Evolutionary conservation across 1,284 basidiomycete species (phyloP), one percentile per base, ranked within the genome.

Genomic region (Cryptococcus floricola): DNA sequence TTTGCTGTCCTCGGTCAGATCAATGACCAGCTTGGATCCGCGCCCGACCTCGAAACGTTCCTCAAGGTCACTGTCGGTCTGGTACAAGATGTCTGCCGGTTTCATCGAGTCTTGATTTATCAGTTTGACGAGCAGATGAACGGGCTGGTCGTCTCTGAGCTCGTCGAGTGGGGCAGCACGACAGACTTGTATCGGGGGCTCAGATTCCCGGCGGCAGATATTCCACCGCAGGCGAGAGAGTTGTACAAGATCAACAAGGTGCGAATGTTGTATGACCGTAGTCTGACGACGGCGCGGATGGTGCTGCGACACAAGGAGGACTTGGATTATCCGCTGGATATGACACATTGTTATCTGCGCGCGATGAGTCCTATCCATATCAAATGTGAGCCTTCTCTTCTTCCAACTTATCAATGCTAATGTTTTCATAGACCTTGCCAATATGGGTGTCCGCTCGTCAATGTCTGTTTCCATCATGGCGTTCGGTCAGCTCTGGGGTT

Each of bases 321-420:
- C 72, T 79, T 93, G 7, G 82, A 86, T 41, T 77, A 77, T 3
- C 89, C 90, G 2, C 78, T 93, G 81, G 85, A 93, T 70, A 91
- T 93, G 89, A 91, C 90, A 0, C 87, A 92, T 72, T 88, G 86
- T 59, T 89, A 87, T 69, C 79, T 93, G 13, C 84, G 90, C 16
- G 89, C 90, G 2, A 93, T 93, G 89, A 89, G 87, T 66, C 91
- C 90, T 2, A 91, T 93, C 54, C 90, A 93, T 70, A 77, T 91
- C 65, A 87, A 90, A 78, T 93, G 87, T 87, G 65, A 50, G 13
- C 7, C 19, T 46, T 38, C n/a, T 14, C 25, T 19, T 31, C n/a
- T 41, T 23, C 18, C 16, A 5, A 23, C 34, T 6, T 39, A 25
- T 43, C 28, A 19, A 25, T 28, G 10, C 44, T 28, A 31, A 34